Base-by-base conservation (phyloP, 768 basidiomycete genomes). In the Amylocystis lapponica region DNA sequence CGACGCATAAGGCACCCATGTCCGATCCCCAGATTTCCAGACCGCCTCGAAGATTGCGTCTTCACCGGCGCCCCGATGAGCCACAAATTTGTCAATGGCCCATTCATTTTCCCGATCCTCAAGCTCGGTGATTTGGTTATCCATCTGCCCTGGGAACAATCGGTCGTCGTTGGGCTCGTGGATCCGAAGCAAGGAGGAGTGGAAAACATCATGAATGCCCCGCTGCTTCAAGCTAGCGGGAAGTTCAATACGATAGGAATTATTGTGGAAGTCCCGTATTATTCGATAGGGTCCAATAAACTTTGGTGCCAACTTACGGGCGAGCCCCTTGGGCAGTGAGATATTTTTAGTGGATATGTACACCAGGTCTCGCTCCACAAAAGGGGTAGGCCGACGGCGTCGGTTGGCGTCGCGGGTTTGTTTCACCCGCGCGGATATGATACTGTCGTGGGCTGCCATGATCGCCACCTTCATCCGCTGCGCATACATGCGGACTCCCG, bases 301-400 rank as follows among this genome's bases (percentile, higher is more conserved):
- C 27, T 65, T 66, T 0, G 66, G 71, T 0, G 58, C 29, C 0
- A 73, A 49, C 39, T 71, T 72, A 3, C 51, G 23, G 0, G 66
- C 65, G 6, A 57, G 34, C 4, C 57, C 61, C 21, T 61, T 63
- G 1, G 62, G 68, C 4, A 69, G 29, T 1, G 47, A 36, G 0
- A 74, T 48, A 43, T 72, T 69, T 37, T 64, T 49, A 0, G 65
- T 68, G 0, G 67, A 66, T 2, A 73, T 23, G 36, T 68, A 70
- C 0, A 66, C 68, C 10, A 59, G 27, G n/a, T 61, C 58, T 1
- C 65, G 65, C 10, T 25, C 45, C 3, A 31, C 7, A 17, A 65
- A 55, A 0, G 41, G 39, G 0, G 46, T 51, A 7, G 52, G 36
- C 1, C 49, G 21, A 1, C 58, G 23, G 2, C 53, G 45, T 3